These are phyloP conservation scores for Hypoxylon trugodes DNA, from an alignment of 495 filamentous ascomycete genomes.

Conservation along the genomic window DNA sequence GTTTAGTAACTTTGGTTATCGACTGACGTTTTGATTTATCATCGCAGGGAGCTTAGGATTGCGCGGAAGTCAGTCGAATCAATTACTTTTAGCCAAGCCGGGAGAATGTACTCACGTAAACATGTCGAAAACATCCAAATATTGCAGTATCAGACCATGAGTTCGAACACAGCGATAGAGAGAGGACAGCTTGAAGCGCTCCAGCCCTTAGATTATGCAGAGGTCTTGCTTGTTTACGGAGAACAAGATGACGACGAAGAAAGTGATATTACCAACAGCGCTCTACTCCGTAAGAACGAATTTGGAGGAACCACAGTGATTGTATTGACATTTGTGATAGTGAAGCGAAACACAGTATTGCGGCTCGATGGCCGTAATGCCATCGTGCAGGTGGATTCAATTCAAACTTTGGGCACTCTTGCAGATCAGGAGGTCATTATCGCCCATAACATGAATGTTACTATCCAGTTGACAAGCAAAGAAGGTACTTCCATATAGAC, in stretches of 20 bases:
- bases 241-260: neutral
- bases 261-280: neutral
- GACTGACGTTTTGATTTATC: neutral
- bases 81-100: neutral
- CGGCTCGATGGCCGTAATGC: neutral
- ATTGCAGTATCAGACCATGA: slow-evolving; percentile 1
- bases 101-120: slow-evolving; percentile 3
- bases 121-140: slow-evolving; percentile 2
- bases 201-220: neutral
- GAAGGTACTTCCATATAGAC: neutral
- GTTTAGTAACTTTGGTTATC: neutral
- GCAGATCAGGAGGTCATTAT: neutral
- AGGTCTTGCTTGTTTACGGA: neutral
- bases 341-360: neutral
- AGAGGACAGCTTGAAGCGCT: neutral
- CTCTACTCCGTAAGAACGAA: neutral
- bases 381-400: neutral
- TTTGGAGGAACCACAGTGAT: neutral
- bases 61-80: slow-evolving; percentile 3
- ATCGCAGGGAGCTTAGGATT: neutral
- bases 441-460: neutral
- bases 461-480: slow-evolving; percentile 1
- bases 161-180: neutral
- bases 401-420: neutral
- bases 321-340: neutral